Evolutionary conservation across 768 basidiomycete species (phyloP).

Genomic region (Coprinopsis sp.): DNA sequence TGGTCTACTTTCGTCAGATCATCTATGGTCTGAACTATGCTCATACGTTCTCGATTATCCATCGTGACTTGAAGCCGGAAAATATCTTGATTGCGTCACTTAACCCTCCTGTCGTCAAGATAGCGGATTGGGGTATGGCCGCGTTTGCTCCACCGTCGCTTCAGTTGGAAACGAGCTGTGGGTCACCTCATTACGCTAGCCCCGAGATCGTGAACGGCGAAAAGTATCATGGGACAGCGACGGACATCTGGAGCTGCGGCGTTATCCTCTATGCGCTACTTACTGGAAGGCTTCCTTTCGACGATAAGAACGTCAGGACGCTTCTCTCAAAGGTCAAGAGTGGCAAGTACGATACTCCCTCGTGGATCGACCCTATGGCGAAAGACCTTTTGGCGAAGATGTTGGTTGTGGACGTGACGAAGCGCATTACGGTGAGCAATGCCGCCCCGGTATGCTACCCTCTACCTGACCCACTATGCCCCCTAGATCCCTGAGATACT

Average conservation of each 20-base stretch:
- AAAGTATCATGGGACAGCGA: constrained; percentile 83
- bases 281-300: constrained; percentile 89
- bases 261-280: constrained; percentile 90
- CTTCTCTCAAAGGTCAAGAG: constrained; percentile 83
- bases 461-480: constrained; percentile 1
- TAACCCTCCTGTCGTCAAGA: constrained; percentile 81
- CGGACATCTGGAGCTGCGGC: constrained; percentile 96
- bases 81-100: constrained; percentile 89
- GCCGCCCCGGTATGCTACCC: background rate
- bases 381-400: constrained; percentile 81
- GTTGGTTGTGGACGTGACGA: constrained; percentile 80
- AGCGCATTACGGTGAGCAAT: constrained; percentile 71
- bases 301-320: constrained; percentile 77
- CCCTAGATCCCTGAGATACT: constrained; percentile 84
- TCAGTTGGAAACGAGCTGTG: constrained; percentile 91
- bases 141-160: constrained; percentile 84
- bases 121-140: constrained; percentile 99
- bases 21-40: constrained; percentile 94
- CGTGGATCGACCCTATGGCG: constrained; percentile 76
- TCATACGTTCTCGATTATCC: constrained; percentile 95
- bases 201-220: constrained; percentile 94
- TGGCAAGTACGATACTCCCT: constrained; percentile 82
- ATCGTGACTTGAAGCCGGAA: constrained; percentile 97
- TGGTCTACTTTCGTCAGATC: constrained; percentile 93
- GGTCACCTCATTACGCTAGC: constrained; percentile 94